A percentile compares a stretch with the other conserved stretches of the same genome.
phyloP scores from a whole-genome alignment of 1,139 yeast genomes.

The Groenewaldozyma sp. region DNA sequence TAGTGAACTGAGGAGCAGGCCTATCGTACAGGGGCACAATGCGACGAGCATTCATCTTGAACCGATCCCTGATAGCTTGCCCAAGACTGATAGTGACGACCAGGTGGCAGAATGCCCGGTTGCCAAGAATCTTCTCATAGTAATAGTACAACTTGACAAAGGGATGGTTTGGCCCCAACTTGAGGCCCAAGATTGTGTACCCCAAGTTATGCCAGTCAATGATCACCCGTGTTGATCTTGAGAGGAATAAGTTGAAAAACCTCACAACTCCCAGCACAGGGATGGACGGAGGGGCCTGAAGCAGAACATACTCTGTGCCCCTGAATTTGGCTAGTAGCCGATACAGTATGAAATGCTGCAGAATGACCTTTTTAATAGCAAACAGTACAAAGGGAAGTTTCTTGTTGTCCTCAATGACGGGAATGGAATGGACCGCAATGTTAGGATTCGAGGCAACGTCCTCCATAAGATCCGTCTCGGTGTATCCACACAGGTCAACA shows the following conservation, averaged over 20 bases:
- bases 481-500: conserved; percentile 82
- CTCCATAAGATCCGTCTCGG: conserved; percentile 33
- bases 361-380: conserved; percentile 48
- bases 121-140: conserved; percentile 40
- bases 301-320: conserved; percentile 59
- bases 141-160: conserved; percentile 49
- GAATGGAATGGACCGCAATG: conserved; percentile 32
- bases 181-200: conserved; percentile 68
- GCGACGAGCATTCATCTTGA: conserved; percentile 38
- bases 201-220: conserved; percentile 98
- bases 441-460: conserved; percentile 19
- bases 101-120: conserved; percentile 56
- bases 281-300: conserved; percentile 86
- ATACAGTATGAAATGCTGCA: conserved; percentile 44
- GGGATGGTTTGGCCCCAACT: conserved; percentile 47
- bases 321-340: conserved; percentile 44
- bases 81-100: conserved; percentile 79
- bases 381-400: conserved; percentile 49
- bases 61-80: conserved; percentile 44
- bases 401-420: conserved; percentile 36
- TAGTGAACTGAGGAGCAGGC: conserved; percentile 52
- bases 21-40: conserved; percentile 33
- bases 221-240: conserved; percentile 53
- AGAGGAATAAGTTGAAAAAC: conserved; percentile 42
- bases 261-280: conserved; percentile 67